Evolutionary conservation across 768 basidiomycete species (phyloP), one percentile per base, ranked within the genome.

Genomic region (Cystoderma amianthinum): DNA sequence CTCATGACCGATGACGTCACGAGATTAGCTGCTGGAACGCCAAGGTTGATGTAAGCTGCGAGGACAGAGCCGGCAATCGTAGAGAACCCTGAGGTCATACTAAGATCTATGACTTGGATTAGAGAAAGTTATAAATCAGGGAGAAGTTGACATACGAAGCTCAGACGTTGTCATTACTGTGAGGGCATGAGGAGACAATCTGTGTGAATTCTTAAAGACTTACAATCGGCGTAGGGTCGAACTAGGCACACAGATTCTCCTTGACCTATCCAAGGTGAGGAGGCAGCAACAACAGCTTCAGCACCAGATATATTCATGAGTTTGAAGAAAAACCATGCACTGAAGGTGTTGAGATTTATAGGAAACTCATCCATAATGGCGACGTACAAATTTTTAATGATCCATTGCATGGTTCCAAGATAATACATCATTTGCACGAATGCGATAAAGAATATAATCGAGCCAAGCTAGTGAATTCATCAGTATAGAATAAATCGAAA

Each of bases 291-390:
- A 43, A 95, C 85, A 24, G 92, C 91, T 57, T 95, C 92, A 3
- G 90, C 92, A 44, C 93, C 92, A n/a, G 92, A 93, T 23, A 95
- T 76, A 48, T 86, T 82, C 79, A 95, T 75, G 39, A 87, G 63
- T 61, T 90, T 92, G 69, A 88, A 91, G 74, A 95, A 94, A 65
- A 94, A 75, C 88, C 87, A 91, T 2, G 91, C 92, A 54, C 83
- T 34, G 21, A 24, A 38, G 33, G 44, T n/a, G 18, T n/a, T n/a
- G n/a, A n/a, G 19, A 11, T 17, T 12, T 36, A 17, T 10, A 18
- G n/a, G 11, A 11, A 36, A 36, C 10, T 1, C 19, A n/a, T n/a
- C n/a, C n/a, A n/a, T n/a, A 11, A 7, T 32, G 9, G 15, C 28
- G 6, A 58, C 80, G 48, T 45, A 85, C 83, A 95, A 92, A 58